phyloP scores from a whole-genome alignment of 306 rosid genomes.

The Glycine soja region DNA sequence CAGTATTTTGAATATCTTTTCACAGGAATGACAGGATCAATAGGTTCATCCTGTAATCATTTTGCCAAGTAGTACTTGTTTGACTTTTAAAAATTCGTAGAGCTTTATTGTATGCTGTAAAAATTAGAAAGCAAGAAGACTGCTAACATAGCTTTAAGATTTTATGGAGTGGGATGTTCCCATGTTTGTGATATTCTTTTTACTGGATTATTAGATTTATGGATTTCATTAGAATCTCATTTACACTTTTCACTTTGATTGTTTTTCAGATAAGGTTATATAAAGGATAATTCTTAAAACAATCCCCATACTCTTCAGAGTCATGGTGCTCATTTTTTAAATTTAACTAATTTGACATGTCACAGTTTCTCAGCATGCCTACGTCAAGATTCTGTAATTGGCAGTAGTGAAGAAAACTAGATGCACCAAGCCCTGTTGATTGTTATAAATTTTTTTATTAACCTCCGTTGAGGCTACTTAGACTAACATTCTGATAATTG shows the following conservation, averaged over 20 bases:
- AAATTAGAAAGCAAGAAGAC: neutral
- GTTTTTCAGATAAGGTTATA: no score
- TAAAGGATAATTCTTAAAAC: no score
- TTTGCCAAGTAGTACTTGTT: slow-evolving; percentile 4
- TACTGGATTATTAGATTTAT: no score
- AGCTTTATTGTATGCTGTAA: neutral
- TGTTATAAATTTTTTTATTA: neutral
- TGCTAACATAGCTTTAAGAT: no score
- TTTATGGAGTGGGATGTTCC: neutral
- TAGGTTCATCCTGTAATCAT: neutral
- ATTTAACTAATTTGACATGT: neutral
- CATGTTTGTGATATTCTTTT: neutral
- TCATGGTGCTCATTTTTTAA: no score
- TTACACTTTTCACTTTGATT: no score
- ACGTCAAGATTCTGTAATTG: neutral
- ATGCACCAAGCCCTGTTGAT: neutral
- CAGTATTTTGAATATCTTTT: neutral
- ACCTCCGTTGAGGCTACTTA: no score
- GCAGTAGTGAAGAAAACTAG: neutral
- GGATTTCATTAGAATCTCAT: no score
- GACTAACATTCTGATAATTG: neutral
- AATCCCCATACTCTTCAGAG: no score
- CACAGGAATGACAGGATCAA: neutral
- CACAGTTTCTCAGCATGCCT: neutral
- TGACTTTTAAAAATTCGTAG: neutral